A percentile compares a stretch with the other conserved stretches of the same genome.
phyloP scores from a whole-genome alignment of 129 eudicot species.

The Artemisia tridentata region DNA sequence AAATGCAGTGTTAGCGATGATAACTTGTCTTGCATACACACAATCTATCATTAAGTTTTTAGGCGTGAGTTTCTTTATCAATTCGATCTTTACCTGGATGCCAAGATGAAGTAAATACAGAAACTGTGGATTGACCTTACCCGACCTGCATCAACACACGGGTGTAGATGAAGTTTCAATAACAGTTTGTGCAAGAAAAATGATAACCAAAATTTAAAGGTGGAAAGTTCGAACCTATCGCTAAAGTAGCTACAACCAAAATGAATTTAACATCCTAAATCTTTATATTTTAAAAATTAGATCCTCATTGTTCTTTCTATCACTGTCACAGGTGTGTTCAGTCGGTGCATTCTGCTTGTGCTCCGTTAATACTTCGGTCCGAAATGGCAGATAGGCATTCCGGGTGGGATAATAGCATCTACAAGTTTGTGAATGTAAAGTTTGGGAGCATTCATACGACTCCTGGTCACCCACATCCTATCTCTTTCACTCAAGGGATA shows the following conservation, averaged over 20 bases:
- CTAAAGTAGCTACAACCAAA: neutral
- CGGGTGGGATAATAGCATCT: no score
- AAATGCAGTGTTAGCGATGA: neutral
- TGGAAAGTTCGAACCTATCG: neutral
- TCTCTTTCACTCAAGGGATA: no score
- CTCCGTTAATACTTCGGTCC: no score
- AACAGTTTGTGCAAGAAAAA: neutral
- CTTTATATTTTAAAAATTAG: neutral
- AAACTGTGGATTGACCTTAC: conserved; percentile 65
- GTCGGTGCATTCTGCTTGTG: no score
- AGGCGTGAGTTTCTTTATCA: neutral
- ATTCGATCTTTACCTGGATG: conserved; percentile 55
- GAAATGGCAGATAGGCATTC: no score
- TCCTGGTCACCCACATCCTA: no score
- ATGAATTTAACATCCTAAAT: neutral
- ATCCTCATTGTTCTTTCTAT: no score
- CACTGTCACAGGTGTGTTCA: conserved; percentile 22
- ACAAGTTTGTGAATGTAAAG: no score
- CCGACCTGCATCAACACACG: conserved; percentile 51
- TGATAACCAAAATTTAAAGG: no score
- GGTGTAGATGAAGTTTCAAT: neutral
- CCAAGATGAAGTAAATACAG: conserved; percentile 89
- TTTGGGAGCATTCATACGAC: no score
- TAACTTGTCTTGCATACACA: neutral
- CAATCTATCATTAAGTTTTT: neutral